phyloP scores from a whole-genome alignment of 192 early-diverging fungal species.

The Coemansia guatemalensis region DNA sequence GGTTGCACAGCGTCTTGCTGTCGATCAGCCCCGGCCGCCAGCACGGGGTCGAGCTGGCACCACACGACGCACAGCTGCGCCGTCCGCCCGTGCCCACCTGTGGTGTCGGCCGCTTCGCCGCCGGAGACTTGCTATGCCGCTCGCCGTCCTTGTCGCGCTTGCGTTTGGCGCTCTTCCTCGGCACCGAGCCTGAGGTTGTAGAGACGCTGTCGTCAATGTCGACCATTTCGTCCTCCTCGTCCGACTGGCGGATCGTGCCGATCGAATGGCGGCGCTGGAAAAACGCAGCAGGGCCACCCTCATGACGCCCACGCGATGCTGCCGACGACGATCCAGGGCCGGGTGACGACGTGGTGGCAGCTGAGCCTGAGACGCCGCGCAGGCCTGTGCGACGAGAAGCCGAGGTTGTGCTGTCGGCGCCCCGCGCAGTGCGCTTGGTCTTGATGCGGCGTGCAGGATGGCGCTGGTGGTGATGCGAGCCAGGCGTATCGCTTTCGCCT shows the following conservation, averaged over 20 bases:
- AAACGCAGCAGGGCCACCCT: conserved; percentile 1
- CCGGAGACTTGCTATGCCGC: conserved; percentile 26
- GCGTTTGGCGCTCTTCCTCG: conserved; percentile 33
- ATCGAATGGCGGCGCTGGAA: conserved; percentile 53
- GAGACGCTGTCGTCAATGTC: conserved; percentile 35
- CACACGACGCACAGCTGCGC: conserved; percentile 53
- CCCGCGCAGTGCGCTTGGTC: conserved; percentile 23
- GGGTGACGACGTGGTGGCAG: conserved; percentile 19
- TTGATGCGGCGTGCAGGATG: conserved; percentile 16
- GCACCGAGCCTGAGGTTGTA: not conserved
- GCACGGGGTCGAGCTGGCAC: conserved; percentile 53
- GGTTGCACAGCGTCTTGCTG: conserved; percentile 56
- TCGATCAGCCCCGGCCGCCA: conserved; percentile 59
- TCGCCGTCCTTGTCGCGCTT: conserved; percentile 32
- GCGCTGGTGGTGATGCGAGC: conserved; percentile 8
- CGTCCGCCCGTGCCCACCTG: conserved; percentile 13
- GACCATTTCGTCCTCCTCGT: conserved; percentile 33
- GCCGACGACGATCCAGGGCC: conserved; percentile 15
- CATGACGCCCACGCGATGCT: conserved; percentile 8
- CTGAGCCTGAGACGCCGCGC: conserved; percentile 21
- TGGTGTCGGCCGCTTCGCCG: conserved; percentile 9
- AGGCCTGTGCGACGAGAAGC: conserved; percentile 33
- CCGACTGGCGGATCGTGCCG: conserved; percentile 34
- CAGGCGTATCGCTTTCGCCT: conserved; percentile 44
- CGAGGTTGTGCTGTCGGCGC: conserved; percentile 5